Evolutionary conservation across 169 alveolate species (phyloP), one percentile per base, ranked within the genome.

Genomic region (Amoebophrya sp.): DNA sequence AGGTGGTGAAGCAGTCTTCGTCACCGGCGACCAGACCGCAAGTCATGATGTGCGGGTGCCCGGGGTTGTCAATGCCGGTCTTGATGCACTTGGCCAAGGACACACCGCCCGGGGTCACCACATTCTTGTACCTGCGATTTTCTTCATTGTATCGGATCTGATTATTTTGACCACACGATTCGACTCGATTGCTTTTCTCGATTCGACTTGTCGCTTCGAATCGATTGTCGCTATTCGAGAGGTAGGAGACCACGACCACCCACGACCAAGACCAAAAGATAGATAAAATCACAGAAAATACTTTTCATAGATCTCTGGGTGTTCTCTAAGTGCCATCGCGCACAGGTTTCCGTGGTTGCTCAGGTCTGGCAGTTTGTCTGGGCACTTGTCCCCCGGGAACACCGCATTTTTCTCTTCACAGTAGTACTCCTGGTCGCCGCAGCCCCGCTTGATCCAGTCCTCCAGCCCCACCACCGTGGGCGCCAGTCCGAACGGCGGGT

Each of bases 51-150:
- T 41, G 69, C 70, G 92, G 92, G 87, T 90, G 92, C 18, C 92
- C 92, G 58, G 92, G 92, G 90, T 90, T 90, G 43, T 90, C 92
- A 34, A 90, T 88, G 87, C 92, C 92, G 48, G 92, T 90, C 87
- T 90, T 88, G 90, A 90, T 69, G 50, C 89, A 88, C 40, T 90
- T 58, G 41, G 78, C 92, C 26, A 90, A 43, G 70, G 90, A 45
- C 15, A 90, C 89, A 39, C 92, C 92, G 26, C 40, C 58, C n/a
- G 67, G 26, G 78, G 78, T 58, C 29, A n/a, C 34, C 78, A 58
- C 78, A 29, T 58, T 58, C 23, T 58, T 58, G 78, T 58, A 58
- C 78, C 78, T 58, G 26, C 23, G 10, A 23, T 16, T 13, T 58
- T 45, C 10, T 45, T 10, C 18, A 18, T 45, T 45, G 67, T 45